Percentiles rank a stretch among this genome's conserved stretches.
Evolutionary conservation across 1,284 basidiomycete species (phyloP).

Genomic region (Heterobasidion occidentale): DNA sequence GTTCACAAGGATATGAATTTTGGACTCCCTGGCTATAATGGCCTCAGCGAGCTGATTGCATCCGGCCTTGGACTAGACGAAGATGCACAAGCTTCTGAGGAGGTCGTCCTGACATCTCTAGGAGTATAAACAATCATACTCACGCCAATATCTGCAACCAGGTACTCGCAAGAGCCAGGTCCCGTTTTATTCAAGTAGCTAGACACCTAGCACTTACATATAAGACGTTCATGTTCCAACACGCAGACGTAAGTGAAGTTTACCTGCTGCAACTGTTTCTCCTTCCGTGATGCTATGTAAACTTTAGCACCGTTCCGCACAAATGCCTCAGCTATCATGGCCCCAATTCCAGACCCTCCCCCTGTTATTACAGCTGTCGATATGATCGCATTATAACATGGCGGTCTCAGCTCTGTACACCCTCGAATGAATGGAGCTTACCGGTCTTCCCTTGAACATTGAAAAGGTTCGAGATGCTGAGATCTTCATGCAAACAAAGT

Average conservation of each 20-base stretch:
- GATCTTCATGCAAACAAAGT: conserved; percentile 30
- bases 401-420: too few relatives aligned
- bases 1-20: conserved; percentile 75
- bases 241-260: conserved; percentile 11
- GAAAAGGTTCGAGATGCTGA: conserved; percentile 57
- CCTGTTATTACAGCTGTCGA: conserved; percentile 69
- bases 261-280: conserved; percentile 69
- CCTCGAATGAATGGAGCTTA: conserved; percentile 15
- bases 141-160: conserved; percentile 69
- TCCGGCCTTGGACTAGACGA: conserved; percentile 64
- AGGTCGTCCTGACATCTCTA: background rate
- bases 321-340: conserved; percentile 75
- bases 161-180: conserved; percentile 57
- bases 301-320: conserved; percentile 79
- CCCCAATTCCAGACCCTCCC: conserved; percentile 72
- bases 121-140: conserved; percentile 14
- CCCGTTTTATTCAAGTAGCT: conserved; percentile 51
- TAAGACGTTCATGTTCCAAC: background rate
- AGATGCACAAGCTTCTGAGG: background rate
- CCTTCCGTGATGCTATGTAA: conserved; percentile 83
- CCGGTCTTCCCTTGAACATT: conserved; percentile 71
- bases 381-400: too few relatives aligned
- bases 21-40: conserved; percentile 61
- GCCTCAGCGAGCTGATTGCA: conserved; percentile 68
- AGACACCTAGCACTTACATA: conserved; percentile 34